Conservation (phyloP, 306 rosid species). For the Gillenia trifoliata region DNA sequence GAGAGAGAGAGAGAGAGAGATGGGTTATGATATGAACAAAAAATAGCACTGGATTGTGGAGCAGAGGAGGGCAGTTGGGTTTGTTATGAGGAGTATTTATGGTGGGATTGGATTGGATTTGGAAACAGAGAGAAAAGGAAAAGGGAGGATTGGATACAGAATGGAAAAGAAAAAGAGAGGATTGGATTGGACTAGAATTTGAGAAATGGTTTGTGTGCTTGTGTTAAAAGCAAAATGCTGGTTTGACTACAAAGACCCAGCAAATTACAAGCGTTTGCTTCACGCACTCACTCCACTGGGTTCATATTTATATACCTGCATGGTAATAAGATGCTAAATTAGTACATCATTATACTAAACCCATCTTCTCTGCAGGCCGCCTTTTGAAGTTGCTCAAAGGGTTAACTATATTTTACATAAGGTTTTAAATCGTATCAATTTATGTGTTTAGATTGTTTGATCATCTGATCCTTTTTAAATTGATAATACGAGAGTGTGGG, state of each 20-base stretch:
- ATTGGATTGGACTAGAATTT: neutral
- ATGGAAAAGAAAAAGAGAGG: conserved; percentile 17
- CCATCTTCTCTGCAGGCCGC: neutral
- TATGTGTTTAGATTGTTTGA: neutral
- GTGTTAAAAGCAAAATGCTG: conserved; percentile 15
- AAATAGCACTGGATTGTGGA: conserved; percentile 8
- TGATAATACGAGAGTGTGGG: neutral
- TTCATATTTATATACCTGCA: conserved; percentile 17
- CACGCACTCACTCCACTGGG: neutral
- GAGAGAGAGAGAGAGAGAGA: neutral
- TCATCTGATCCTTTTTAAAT: too few relatives aligned
- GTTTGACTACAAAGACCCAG: conserved; percentile 21
- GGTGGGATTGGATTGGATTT: neutral
- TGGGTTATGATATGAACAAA: neutral
- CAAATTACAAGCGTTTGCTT: neutral
- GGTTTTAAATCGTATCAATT: neutral
- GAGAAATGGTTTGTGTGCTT: neutral
- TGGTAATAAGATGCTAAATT: conserved; percentile 6
- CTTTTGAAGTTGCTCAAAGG: neutral
- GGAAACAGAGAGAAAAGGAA: conserved; percentile 21
- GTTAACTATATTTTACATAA: neutral
- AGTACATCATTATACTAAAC: neutral
- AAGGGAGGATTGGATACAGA: conserved; percentile 1
- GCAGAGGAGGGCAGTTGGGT: conserved; percentile 26
- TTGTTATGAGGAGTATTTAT: conserved; percentile 30